Base-by-base conservation (phyloP, 1,284 basidiomycete species). In the Pascua sp. region DNA sequence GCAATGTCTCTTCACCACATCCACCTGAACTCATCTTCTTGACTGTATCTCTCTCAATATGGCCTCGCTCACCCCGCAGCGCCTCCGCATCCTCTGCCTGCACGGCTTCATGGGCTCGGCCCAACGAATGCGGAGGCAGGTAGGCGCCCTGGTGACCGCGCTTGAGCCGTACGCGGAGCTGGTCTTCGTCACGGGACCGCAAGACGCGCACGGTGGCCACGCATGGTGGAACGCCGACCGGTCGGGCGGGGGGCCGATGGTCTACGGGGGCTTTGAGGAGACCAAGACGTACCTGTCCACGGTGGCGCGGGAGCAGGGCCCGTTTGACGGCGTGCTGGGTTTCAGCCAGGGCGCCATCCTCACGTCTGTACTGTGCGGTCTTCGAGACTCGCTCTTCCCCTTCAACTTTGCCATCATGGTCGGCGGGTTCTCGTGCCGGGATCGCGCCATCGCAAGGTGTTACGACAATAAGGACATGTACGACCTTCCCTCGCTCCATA, bases 331-430 rank as follows among this genome's bases (percentile, higher is more conserved):
- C 40, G 82, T 92, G 12, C 84, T 93, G 68, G 89, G 89, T 8
- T 90, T 90, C 75, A 88, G 87, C 57, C 90, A 93, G 78, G 90
- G 90, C 37, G 90, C 87, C 15, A 85, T 84, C 11, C 84, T 91
- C 78, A 90, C 89, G 37, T 85, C 84, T 7, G 68, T 90, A 18
- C 77, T 91, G 38, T 75, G 86, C 47, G 87, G 88, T 42, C 70
- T 91, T 70, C n/a, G n/a, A n/a, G n/a, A n/a, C n/a, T n/a, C n/a
- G n/a, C 87, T 75, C 83, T 85, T 58, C 84, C 66, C 62, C 10
- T 87, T 49, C 18, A 18, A 36, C 15, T 55, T 82, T 49, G 69
- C 80, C 8, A 80, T 90, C 59, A 84, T 86, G 62, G 77, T 80
- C 7, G 76, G 76, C 51, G 66, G 76, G 16, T 76, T 79, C 68